phyloP scores from a whole-genome alignment of 2,329 filamentous ascomycete genomes.

The Sporothrix curviconia region DNA sequence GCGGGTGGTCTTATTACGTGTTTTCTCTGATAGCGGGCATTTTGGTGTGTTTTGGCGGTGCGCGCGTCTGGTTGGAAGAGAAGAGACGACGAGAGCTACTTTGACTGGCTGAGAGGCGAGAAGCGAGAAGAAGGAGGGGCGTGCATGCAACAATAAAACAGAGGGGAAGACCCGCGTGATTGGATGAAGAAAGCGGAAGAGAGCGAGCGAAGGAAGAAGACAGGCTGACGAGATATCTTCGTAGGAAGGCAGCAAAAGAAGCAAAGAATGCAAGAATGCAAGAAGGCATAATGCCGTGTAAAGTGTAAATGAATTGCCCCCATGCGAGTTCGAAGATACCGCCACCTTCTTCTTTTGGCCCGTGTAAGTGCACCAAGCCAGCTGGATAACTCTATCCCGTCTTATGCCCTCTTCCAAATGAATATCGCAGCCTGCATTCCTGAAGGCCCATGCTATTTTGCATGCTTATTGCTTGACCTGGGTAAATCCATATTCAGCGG shows the following conservation, averaged over 20 bases:
- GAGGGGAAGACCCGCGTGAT: neutral
- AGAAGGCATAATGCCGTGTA: no score
- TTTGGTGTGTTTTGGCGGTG: neutral
- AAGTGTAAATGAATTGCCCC: neutral
- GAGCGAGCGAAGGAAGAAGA: neutral
- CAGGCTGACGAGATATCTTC: no score
- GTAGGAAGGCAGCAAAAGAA: neutral
- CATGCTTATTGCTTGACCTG: no score
- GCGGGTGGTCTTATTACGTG: neutral
- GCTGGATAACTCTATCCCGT: neutral
- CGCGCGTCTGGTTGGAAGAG: slow-evolving; percentile 1
- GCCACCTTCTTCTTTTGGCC: slow-evolving; percentile 1
- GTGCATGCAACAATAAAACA: neutral
- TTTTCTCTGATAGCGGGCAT: neutral
- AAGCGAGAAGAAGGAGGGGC: neutral
- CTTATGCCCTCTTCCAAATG: neutral
- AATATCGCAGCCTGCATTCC: no score
- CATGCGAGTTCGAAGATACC: neutral
- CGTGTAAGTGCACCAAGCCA: neutral
- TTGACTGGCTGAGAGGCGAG: neutral
- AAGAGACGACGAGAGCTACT: neutral
- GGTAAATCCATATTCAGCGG: neutral
- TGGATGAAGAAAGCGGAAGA: neutral
- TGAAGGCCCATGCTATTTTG: no score
- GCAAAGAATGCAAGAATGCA: neutral